Evolutionary conservation across 2,329 filamentous ascomycete species (phyloP), one percentile per base, ranked within the genome.

Genomic region (Aaosphaeria arxii): DNA sequence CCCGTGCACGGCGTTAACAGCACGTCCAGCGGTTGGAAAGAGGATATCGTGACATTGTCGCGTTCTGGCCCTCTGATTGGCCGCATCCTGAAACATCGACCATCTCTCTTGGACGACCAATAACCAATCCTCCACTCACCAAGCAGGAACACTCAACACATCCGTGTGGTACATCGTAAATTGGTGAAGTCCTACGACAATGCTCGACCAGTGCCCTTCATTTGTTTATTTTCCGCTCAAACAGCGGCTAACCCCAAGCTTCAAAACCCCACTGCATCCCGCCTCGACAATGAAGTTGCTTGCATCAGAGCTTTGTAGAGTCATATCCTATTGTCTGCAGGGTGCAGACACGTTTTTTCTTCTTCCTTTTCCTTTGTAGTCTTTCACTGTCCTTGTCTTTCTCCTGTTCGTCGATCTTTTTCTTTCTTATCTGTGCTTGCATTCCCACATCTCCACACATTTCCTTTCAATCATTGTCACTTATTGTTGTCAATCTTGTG

Each of bases 191-290:
- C 36, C 45, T 48, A 52, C 54, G 53, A 52, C 46, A 51, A 61
- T 59, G 58, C 57, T 63, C 47, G 54, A 56, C 68, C 68, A 70
- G 59, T 70, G 47, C 59, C 54, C 52, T 55, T 32, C 45, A 33
- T 32, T 36, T 43, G 46, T 45, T 57, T 62, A 61, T 66, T 61
- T 58, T 60, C 41, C 58, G 49, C 53, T 63, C 65, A 70, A 68
- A 70, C 67, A 59, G 68, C 66, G 68, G 61, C 64, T 71, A 70
- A 55, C 53, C n/a, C 7, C 47, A 56, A 62, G 60, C 67, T 58
- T 70, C 64, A 70, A 70, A 69, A 70, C 62, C 54, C 56, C 52
- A 57, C 45, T 42, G 46, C 45, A 46, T 55, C 59, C 61, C 54
- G 52, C 52, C 38, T 36, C 39, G 51, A 55, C 60, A 56, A 58